Evolutionary conservation across 164 flowering plant genomes (phyloP).

Genomic region (Dillenia turbinata): DNA sequence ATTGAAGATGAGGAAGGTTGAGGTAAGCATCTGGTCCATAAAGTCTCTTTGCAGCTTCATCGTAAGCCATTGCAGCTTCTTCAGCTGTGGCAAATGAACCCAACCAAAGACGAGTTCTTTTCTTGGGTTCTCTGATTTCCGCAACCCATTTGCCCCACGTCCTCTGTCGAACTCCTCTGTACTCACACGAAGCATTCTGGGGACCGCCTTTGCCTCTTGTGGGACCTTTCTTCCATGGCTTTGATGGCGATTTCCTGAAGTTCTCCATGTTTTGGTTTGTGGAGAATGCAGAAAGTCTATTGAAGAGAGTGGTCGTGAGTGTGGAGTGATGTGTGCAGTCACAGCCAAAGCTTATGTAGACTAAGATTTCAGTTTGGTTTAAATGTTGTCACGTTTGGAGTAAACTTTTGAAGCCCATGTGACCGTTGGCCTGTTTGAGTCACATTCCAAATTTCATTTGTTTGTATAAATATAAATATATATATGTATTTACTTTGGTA

Average conservation of each 20-base stretch:
- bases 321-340: slow-evolving; percentile 26
- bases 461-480: no score
- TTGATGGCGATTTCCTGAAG: slow-evolving; percentile 43
- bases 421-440: slow-evolving; percentile 45
- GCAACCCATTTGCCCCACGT: slow-evolving; percentile 99
- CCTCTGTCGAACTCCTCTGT: slow-evolving; percentile 89
- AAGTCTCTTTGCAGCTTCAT: slow-evolving; percentile 79
- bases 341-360: slow-evolving; percentile 28
- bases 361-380: slow-evolving; percentile 36
- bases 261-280: slow-evolving; percentile 47
- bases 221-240: slow-evolving; percentile 98
- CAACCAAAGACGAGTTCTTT: slow-evolving; percentile 89
- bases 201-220: slow-evolving; percentile 98
- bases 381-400: slow-evolving; percentile 77
- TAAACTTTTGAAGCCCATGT: slow-evolving; percentile 44
- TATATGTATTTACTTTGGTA: no score
- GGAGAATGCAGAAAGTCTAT: slow-evolving; percentile 2
- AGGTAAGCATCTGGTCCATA: slow-evolving; percentile 96
- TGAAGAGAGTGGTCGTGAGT: slow-evolving; percentile 13
- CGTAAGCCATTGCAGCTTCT: slow-evolving; percentile 99
- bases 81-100: slow-evolving; percentile 96
- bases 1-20: slow-evolving; percentile 81
- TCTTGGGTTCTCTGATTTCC: slow-evolving; percentile 96
- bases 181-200: slow-evolving; percentile 81
- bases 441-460: no score